Percentiles rank a stretch among this genome's conserved stretches.
phyloP scores from a whole-genome alignment of 345 rosid genomes.

The Triadica sebifera region DNA sequence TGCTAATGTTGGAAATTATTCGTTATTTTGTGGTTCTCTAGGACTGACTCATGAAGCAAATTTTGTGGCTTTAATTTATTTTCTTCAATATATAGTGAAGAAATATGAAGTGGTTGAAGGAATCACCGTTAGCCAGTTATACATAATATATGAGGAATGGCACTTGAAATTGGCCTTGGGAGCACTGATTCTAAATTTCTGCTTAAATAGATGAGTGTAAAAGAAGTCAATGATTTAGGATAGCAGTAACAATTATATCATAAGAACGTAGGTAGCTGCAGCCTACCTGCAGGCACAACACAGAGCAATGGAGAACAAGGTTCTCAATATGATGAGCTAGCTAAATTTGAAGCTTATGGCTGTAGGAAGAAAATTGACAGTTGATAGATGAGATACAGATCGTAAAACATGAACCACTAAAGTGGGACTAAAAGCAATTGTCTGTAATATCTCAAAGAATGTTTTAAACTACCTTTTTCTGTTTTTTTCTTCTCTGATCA shows the following conservation, averaged over 20 bases:
- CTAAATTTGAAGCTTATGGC: too few species aligned
- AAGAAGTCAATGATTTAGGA: background rate
- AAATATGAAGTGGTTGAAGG: background rate
- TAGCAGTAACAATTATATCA: too few species aligned
- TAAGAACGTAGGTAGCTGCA: background rate
- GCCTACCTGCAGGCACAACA: background rate
- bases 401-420: background rate
- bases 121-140: background rate
- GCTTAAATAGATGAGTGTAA: background rate
- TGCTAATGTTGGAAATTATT: background rate
- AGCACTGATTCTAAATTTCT: background rate
- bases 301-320: background rate
- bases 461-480: background rate
- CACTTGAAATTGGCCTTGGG: background rate
- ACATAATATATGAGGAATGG: background rate
- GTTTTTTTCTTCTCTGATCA: background rate
- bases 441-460: too few species aligned
- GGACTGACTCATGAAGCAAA: background rate
- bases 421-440: too few species aligned
- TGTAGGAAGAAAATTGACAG: too few species aligned
- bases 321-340: background rate
- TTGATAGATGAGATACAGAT: background rate
- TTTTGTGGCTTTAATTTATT: too few species aligned
- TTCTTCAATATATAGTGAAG: background rate
- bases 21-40: too few species aligned